phyloP scores from a whole-genome alignment of 1,284 basidiomycete genomes.

The Entoloma clypeatum region DNA sequence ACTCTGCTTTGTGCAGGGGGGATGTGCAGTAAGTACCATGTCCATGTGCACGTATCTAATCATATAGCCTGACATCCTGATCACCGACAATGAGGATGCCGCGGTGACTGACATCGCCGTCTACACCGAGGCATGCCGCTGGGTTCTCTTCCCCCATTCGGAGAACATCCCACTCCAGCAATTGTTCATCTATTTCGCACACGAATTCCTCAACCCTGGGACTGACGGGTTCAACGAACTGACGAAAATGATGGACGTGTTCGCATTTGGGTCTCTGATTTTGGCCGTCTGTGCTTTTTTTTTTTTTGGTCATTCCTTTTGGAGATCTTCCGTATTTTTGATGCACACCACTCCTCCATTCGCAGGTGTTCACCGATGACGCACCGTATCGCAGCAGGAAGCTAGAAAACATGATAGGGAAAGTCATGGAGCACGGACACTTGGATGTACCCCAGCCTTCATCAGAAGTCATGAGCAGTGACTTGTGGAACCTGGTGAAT shows the following conservation, averaged over 20 bases:
- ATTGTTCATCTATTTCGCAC: conserved; percentile 14
- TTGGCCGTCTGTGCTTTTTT: conserved; percentile 12
- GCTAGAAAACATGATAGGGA: not conserved
- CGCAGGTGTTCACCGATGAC: conserved; percentile 13
- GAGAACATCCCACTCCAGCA: not conserved
- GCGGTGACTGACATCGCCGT: conserved; percentile 10
- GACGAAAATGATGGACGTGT: conserved; percentile 12
- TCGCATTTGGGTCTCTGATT: conserved; percentile 10
- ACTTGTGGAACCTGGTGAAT: conserved; percentile 9
- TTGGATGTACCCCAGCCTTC: not conserved
- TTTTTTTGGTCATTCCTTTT: no score
- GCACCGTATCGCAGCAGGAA: conserved; percentile 3
- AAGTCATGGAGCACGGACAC: conserved; percentile 6
- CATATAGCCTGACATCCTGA: no score
- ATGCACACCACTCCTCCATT: not conserved
- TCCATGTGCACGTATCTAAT: no score
- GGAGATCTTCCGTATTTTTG: no score
- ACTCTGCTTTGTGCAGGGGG: no score
- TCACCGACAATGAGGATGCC: conserved; percentile 5
- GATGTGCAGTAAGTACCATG: no score
- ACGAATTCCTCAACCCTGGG: conserved; percentile 8
- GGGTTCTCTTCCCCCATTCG: conserved; percentile 1
- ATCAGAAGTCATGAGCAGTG: not conserved
- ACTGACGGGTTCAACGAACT: conserved; percentile 1
- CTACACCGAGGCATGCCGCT: conserved; percentile 5